A percentile compares a stretch with the other conserved stretches of the same genome.
Conservation (phyloP, 495 filamentous ascomycete genomes). For the Pyrenopolyporus hunteri region DNA sequence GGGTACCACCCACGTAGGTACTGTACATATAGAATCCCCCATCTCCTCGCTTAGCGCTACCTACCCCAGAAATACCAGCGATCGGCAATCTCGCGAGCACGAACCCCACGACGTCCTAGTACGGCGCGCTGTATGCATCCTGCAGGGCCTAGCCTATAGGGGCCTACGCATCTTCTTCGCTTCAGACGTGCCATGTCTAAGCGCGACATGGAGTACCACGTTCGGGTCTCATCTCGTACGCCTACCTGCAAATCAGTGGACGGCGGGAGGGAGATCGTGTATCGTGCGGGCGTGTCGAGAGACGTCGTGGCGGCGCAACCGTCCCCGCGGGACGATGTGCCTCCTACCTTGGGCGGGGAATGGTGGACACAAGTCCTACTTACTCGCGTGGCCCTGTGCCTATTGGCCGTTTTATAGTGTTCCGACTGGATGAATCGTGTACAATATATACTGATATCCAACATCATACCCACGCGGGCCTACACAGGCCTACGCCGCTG, state of each 20-base stretch:
- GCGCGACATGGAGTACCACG: neutral
- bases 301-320: neutral
- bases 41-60: constrained; percentile 25
- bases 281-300: neutral
- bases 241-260: too few relatives aligned
- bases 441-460: neutral
- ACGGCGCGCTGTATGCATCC: constrained; percentile 2
- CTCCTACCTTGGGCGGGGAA: neutral
- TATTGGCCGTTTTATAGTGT: too few relatives aligned
- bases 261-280: neutral
- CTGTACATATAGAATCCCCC: neutral
- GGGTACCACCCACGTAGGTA: neutral
- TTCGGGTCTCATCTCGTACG: neutral
- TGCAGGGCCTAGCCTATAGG: constrained; percentile 29
- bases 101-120: constrained; percentile 21
- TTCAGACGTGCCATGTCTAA: neutral
- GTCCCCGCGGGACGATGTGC: too few relatives aligned
- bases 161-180: too few relatives aligned
- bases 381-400: neutral
- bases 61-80: constrained; percentile 29
- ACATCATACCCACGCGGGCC: neutral
- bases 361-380: neutral
- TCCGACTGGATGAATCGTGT: too few relatives aligned
- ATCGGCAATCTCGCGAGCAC: constrained; percentile 23
- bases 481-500: neutral